Percentiles rank a stretch among this genome's conserved stretches.
phyloP scores from a whole-genome alignment of 371 early-diverging fungal species.

The Lichtheimia ramosa region DNA sequence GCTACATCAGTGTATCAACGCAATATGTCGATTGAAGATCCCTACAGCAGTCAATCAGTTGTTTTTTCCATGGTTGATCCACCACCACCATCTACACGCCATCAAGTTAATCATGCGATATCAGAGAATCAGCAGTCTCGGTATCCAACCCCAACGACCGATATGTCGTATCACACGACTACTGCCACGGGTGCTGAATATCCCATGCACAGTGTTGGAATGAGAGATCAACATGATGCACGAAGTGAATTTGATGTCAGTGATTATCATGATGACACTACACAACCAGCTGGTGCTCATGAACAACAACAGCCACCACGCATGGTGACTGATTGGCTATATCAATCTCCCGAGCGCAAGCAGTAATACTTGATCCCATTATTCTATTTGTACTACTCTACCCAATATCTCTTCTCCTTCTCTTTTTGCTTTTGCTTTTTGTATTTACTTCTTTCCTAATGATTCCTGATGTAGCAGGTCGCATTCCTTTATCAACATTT shows the following conservation, averaged over 20 bases:
- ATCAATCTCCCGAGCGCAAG: conserved; percentile 20
- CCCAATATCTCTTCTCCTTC: too few species aligned
- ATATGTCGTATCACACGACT: conserved; percentile 1
- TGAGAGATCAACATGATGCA: conserved; percentile 1
- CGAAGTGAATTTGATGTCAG: conserved; percentile 15
- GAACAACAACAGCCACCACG: conserved; percentile 3
- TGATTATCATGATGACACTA: conserved; percentile 18
- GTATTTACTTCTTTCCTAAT: too few species aligned
- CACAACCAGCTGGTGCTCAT: neutral
- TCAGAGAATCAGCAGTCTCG: conserved; percentile 5
- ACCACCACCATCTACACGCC: neutral
- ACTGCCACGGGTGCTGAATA: conserved; percentile 1
- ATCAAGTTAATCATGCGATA: neutral
- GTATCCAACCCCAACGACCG: conserved; percentile 5
- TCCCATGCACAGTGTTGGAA: conserved; percentile 1
- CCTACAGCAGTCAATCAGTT: conserved; percentile 35
- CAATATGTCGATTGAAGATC: conserved; percentile 35
- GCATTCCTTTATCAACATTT: too few species aligned
- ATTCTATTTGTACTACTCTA: too few species aligned
- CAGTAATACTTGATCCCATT: neutral
- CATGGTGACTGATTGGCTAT: conserved; percentile 21
- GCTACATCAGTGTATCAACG: conserved; percentile 9
- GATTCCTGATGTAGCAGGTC: too few species aligned
- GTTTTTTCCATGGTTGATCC: conserved; percentile 41
- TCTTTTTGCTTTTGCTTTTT: too few species aligned